A percentile compares a stretch with the other conserved stretches of the same genome.
Conservation (phyloP, 2,329 filamentous ascomycete species). For the Aspergillus viridinutans region DNA sequence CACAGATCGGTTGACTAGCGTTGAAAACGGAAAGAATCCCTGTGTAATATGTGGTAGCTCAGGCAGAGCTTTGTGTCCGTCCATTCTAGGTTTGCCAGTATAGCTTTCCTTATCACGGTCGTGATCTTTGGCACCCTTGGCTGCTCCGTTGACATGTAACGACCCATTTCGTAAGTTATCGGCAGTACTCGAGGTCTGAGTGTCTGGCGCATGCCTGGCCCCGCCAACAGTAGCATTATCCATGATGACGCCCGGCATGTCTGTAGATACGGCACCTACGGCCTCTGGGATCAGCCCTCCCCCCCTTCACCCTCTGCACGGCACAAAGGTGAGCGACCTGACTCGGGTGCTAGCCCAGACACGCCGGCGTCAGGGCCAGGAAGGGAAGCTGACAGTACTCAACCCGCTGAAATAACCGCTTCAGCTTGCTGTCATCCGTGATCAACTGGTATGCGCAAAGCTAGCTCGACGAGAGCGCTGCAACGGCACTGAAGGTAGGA, state of each 20-base stretch:
- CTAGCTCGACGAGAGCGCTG: neutral
- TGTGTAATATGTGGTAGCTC: conserved; percentile 65
- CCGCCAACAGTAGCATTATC: conserved; percentile 31
- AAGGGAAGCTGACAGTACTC: conserved; percentile 22
- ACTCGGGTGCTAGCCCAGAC: conserved; percentile 12
- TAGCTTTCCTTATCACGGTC: conserved; percentile 9
- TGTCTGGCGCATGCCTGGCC: conserved; percentile 20
- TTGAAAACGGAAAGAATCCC: conserved; percentile 71
- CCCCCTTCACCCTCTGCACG: conserved; percentile 27
- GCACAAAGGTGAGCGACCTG: conserved; percentile 21
- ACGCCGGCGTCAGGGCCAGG: conserved; percentile 18
- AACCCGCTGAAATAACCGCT: conserved; percentile 11
- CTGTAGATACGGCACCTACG: conserved; percentile 16
- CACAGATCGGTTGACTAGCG: conserved; percentile 70
- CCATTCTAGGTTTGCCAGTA: conserved; percentile 1
- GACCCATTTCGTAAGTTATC: conserved; percentile 20
- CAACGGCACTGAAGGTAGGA: neutral
- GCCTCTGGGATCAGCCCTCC: conserved; percentile 19
- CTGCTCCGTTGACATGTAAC: conserved; percentile 25
- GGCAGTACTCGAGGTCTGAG: conserved; percentile 15
- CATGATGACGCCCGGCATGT: conserved; percentile 43
- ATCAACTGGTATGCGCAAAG: conserved; percentile 5
- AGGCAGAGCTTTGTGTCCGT: conserved; percentile 35
- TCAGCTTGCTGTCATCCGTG: conserved; percentile 28
- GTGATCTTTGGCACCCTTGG: conserved; percentile 8